Conservation (phyloP, 129 eudicot species). For the Centella asiatica region DNA sequence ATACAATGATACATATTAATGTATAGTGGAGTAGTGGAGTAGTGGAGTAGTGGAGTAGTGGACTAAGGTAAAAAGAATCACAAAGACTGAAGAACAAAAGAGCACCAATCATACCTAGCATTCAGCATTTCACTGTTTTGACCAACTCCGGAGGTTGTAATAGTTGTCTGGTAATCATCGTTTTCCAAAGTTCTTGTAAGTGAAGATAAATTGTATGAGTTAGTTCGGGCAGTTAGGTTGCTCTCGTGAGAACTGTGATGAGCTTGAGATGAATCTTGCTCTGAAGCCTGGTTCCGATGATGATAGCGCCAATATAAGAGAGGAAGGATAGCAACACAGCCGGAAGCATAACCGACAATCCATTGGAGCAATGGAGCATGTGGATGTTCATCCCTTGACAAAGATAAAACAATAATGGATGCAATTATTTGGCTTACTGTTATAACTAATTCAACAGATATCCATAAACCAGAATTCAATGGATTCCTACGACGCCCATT, state of each 20-base stretch:
- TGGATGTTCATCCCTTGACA: conserved; percentile 74
- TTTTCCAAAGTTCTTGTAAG: conserved; percentile 40
- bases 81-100: neutral
- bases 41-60: too few relatives aligned
- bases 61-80: neutral
- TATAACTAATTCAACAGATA: conserved; percentile 70
- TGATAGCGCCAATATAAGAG: conserved; percentile 88
- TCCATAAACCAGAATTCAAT: conserved; percentile 86
- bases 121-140: conserved; percentile 27
- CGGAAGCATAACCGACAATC: conserved; percentile 93
- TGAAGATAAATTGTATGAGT: conserved; percentile 37
- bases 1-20: too few relatives aligned
- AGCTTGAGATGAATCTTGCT: conserved; percentile 57
- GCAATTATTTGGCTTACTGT: conserved; percentile 90
- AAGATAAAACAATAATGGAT: conserved; percentile 62
- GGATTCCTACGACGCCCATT: conserved; percentile 81
- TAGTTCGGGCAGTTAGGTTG: conserved; percentile 30
- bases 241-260: conserved; percentile 37
- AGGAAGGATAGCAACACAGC: conserved; percentile 86
- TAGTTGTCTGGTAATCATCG: conserved; percentile 33
- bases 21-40: too few relatives aligned
- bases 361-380: conserved; percentile 76
- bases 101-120: conserved; percentile 41
- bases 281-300: conserved; percentile 65
- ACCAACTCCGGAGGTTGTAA: conserved; percentile 37